Base-by-base conservation (phyloP, 1,284 basidiomycete genomes). In the Caloboletus firmus region DNA sequence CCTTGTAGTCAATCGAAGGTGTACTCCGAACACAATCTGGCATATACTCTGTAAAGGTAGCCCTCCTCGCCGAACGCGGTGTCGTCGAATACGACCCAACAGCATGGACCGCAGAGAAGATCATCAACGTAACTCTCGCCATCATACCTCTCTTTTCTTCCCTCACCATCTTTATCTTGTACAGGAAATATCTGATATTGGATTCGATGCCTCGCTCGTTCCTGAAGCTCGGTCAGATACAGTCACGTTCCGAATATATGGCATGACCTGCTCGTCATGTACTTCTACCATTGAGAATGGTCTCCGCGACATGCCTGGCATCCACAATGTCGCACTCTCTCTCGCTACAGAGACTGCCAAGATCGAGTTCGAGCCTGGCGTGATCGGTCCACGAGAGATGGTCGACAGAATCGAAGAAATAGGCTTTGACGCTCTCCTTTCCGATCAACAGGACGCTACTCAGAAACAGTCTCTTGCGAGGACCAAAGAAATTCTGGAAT, bases 51-150 rank as follows among this genome's bases (percentile, higher is more conserved):
- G 77, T 98, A 55, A 93, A 94, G 66, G 95, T 99, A 22, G 95
- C 96, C 15, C 79, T 99, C 18, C 81, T 99, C 26, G 91, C 97
- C 11, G 96, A 99, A 72, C 86, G 94, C 26, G 96, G 90, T 3
- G 82, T 93, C 32, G 79, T 99, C 60, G 91, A 94, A 67, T 99
- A 91, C 66, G 93, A 98, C 66, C 82, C 90, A 20, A 65, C 75
- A 2, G 69, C 76, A n/a, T 98, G 96, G 95, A 84, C 81, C 28
- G 76, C 84, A 15, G 89, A 87, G 42, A 91, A 88, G 68, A 79
- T 98, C 52, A 79, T 91, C 44, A 83, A 83, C 61, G 92, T 91
- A 64, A 63, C 82, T 74, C 54, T 36, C 13, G 5, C 17, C 28
- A 11, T n/a, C 12, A 4, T 31, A 8, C 22, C 13, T 32, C 43